A percentile compares a stretch with the other conserved stretches of the same genome.
Conservation (phyloP, 2,329 filamentous ascomycete species). For the Xylariomycetidae sp. region DNA sequence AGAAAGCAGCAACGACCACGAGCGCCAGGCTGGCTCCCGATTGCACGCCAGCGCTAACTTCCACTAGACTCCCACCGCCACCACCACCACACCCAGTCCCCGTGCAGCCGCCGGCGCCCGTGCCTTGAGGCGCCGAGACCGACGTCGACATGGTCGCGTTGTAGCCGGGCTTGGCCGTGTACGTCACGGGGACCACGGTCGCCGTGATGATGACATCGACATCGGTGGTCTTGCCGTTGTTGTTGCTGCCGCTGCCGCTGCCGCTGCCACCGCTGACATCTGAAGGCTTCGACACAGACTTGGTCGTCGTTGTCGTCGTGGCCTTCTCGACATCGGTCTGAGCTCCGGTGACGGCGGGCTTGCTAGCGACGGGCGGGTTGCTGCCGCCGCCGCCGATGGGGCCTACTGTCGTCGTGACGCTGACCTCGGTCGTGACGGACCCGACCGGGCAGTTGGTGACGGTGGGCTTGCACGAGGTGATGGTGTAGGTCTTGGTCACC, state of each 20-base stretch:
- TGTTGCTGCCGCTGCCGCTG: not conserved
- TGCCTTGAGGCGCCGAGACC: slow-evolving; percentile 1
- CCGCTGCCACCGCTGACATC: slow-evolving; percentile 3
- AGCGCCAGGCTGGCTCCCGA: slow-evolving; percentile 11
- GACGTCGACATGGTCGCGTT: slow-evolving; percentile 18
- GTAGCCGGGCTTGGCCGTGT: slow-evolving; percentile 7
- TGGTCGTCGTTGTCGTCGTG: slow-evolving; percentile 12
- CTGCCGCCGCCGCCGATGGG: slow-evolving; percentile 15
- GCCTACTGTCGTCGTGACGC: slow-evolving; percentile 27
- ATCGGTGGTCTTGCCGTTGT: slow-evolving; percentile 5
- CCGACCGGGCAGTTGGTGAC: slow-evolving; percentile 25
- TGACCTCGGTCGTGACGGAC: slow-evolving; percentile 24
- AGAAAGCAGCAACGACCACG: slow-evolving; percentile 10
- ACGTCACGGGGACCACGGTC: slow-evolving; percentile 17
- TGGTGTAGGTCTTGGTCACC: slow-evolving; percentile 24
- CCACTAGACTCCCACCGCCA: slow-evolving; percentile 3
- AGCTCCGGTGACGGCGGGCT: slow-evolving; percentile 1
- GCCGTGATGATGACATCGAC: slow-evolving; percentile 17
- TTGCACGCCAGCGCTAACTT: slow-evolving; percentile 8
- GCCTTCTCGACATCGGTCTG: slow-evolving; percentile 4
- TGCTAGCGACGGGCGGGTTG: slow-evolving; percentile 9
- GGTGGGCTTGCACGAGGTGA: slow-evolving; percentile 26
- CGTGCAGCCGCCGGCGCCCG: slow-evolving; percentile 1
- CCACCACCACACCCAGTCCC: slow-evolving; percentile 3
- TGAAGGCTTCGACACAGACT: slow-evolving; percentile 2